A percentile compares a stretch with the other conserved stretches of the same genome.
Evolutionary conservation across 129 eudicot species (phyloP).

Genomic region (Sambucus nigra): DNA sequence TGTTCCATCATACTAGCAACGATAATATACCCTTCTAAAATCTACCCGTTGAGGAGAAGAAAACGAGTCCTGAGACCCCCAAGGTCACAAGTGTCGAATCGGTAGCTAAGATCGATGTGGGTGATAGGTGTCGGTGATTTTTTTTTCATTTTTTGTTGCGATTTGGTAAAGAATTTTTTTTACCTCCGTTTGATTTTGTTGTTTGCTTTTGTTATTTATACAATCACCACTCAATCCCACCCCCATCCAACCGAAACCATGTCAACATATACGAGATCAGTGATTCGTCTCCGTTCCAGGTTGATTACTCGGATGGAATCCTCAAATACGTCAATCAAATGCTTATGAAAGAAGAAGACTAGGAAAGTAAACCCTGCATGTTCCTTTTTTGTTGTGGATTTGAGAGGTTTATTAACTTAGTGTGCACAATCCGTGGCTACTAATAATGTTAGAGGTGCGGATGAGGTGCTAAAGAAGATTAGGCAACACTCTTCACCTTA

Average conservation of each 20-base stretch:
- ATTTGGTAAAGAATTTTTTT: too few species aligned
- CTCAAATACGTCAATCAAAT: slow-evolving; percentile 15
- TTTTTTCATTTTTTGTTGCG: too few species aligned
- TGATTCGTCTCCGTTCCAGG: background rate
- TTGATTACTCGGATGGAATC: slow-evolving; percentile 15
- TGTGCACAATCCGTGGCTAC: slow-evolving; percentile 59
- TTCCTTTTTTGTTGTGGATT: slow-evolving; percentile 28
- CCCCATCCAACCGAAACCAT: background rate
- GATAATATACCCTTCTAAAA: too few species aligned
- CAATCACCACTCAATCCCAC: background rate
- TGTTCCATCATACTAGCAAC: too few species aligned
- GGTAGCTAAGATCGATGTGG: too few species aligned
- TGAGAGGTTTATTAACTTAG: slow-evolving; percentile 38
- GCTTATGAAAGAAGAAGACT: slow-evolving; percentile 22
- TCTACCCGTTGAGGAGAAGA: too few species aligned
- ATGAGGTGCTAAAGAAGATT: slow-evolving; percentile 38
- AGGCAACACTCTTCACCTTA: slow-evolving; percentile 51
- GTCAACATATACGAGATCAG: background rate
- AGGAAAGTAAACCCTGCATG: slow-evolving; percentile 12
- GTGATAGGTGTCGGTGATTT: too few species aligned
- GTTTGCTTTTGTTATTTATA: too few species aligned
- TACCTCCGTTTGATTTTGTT: too few species aligned
- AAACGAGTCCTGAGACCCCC: too few species aligned
- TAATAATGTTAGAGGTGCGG: slow-evolving; percentile 24
- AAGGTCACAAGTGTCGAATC: too few species aligned